Percentiles rank a stretch among this genome's conserved stretches.
These are phyloP conservation scores for Trametes punicea DNA, from an alignment of 768 basidiomycete species.

Conservation along the genomic window DNA sequence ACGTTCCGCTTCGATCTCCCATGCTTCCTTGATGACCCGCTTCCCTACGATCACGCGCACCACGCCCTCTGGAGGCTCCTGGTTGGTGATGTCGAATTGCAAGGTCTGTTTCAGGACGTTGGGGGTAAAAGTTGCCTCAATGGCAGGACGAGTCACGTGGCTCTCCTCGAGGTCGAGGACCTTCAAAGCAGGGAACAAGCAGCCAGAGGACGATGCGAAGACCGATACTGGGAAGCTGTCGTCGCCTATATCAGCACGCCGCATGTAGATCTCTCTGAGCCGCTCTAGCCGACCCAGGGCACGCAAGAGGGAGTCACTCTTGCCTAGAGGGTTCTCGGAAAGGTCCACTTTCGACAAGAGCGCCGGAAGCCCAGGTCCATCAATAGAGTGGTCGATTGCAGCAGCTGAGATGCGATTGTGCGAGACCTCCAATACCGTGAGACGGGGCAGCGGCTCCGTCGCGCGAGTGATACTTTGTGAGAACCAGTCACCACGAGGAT, in stretches of 20 bases:
- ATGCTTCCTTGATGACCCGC: constrained; percentile 64
- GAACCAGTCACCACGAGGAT: constrained; percentile 50
- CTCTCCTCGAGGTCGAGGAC: constrained; percentile 70
- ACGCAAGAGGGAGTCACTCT: constrained; percentile 39
- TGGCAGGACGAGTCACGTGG: constrained; percentile 44
- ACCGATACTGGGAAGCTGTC: constrained; percentile 49
- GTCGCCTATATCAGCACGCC: constrained; percentile 57
- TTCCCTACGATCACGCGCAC: constrained; percentile 65
- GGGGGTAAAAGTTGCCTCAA: constrained; percentile 42
- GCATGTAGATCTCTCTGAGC: constrained; percentile 56
- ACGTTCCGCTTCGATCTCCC: constrained; percentile 76
- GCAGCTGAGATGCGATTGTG: constrained; percentile 60
- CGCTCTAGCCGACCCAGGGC: constrained; percentile 45
- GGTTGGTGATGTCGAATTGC: constrained; percentile 50
- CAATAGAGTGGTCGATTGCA: constrained; percentile 43
- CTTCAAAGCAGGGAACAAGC: constrained; percentile 49
- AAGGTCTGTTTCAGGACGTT: constrained; percentile 44
- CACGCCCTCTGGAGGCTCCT: constrained; percentile 51
- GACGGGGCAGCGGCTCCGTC: constrained; percentile 59
- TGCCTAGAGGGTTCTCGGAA: constrained; percentile 64
- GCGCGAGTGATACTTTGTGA: constrained; percentile 60
- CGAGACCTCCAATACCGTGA: constrained; percentile 61
- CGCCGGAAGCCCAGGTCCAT: constrained; percentile 43
- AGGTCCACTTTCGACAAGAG: constrained; percentile 58
- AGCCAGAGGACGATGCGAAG: constrained; percentile 23